Base-by-base conservation (phyloP, 140 eudicot genomes). In the Ambrosia hybrid region DNA sequence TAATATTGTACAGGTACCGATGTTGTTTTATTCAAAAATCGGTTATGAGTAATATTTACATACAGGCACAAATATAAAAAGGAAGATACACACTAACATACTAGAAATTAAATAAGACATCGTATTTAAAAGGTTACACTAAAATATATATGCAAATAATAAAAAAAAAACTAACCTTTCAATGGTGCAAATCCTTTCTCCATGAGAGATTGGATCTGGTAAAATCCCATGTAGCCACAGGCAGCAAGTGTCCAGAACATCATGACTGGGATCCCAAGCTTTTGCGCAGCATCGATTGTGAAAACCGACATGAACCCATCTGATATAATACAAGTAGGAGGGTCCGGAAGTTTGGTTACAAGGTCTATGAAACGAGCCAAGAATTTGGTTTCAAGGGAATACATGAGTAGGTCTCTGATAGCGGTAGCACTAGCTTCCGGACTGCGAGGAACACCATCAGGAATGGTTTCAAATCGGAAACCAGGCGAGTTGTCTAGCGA, bases 171-270 rank as follows among this genome's bases (percentile, higher is more conserved):
- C 49, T 6, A 65, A 75, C 79, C 73, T 75, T 75, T 73, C 51
- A 64, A 64, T 4, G 78, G 72, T 3, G 52, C 41, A 12, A 73
- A 60, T 51, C 78, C 78, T 51, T 63, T 73, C 0, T 73, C 71
- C n/a, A 73, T 11, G 43, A 51, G 64, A 52, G 62, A 62, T 16
- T 73, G 21, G 55, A 36, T 39, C 62, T 73, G 78, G 71, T 73
- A 73, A 51, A 38, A 62, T 12, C 78, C 72, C 78, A 73, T 73
- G 56, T 49, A 73, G 9, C 78, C 78, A 63, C 64, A 73, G n/a
- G 78, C 72, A 14, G 78, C 67, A 34, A 73, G 1, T 4, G 78
- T 73, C 78, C 78, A 73, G 15, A 15, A 73, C 38, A 63, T 49
- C 71, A 73, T 73, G 21, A 62, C 16, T 11, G 78, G 71, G 41